Conservation (phyloP, 306 rosid species). For the Cicer yamashitae region DNA sequence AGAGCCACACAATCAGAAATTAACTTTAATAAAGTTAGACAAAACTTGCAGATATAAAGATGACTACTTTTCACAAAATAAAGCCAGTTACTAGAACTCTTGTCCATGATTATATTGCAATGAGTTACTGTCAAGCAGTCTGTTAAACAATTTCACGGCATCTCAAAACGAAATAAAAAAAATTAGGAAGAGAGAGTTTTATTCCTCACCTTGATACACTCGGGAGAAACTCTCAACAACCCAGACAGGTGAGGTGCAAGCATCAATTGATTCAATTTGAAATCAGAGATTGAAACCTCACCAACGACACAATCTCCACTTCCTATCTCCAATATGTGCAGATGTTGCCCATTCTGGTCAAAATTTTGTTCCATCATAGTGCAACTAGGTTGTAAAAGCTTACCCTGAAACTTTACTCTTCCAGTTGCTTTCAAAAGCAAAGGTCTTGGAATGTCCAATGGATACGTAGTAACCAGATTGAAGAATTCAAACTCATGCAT, state of each 20-base stretch:
- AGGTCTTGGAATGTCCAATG: conserved; percentile 84
- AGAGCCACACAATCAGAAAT: conserved; percentile 22
- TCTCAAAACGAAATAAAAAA: not conserved
- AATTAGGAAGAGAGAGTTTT: conserved; percentile 27
- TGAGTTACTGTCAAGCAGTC: not conserved
- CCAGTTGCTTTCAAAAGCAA: conserved; percentile 62
- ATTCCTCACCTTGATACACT: conserved; percentile 71
- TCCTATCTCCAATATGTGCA: conserved; percentile 51
- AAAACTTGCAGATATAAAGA: conserved; percentile 13
- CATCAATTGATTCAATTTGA: conserved; percentile 89
- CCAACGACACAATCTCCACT: conserved; percentile 67
- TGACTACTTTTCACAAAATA: conserved; percentile 14
- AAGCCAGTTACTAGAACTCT: not conserved
- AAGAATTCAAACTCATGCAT: conserved; percentile 89
- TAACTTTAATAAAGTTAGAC: conserved; percentile 10
- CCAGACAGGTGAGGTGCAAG: conserved; percentile 91
- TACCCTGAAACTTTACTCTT: conserved; percentile 83
- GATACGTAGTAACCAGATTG: conserved; percentile 66
- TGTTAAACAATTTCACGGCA: not conserved
- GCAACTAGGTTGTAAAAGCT: conserved; percentile 62
- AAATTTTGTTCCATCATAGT: conserved; percentile 53
- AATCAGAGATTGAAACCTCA: conserved; percentile 78
- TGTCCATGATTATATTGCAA: conserved; percentile 1
- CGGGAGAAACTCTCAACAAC: conserved; percentile 64
- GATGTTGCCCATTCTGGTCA: conserved; percentile 50